These are phyloP conservation scores for Coniochaeta hoffmannii DNA, from an alignment of 2,329 filamentous ascomycete species.

Conservation along the genomic window DNA sequence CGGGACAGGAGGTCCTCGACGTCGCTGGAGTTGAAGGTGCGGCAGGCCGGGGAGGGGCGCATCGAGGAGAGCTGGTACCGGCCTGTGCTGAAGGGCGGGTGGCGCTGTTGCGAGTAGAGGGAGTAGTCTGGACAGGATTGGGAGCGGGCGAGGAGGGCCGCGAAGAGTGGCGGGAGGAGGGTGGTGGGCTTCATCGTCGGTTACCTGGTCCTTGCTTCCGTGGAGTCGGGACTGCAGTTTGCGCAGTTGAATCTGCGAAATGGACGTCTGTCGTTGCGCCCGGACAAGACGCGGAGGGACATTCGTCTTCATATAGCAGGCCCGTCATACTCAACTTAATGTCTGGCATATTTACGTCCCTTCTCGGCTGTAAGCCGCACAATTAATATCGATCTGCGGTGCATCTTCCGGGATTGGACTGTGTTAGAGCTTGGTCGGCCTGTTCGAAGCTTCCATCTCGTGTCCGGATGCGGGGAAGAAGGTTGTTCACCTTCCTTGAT, in stretches of 20 bases:
- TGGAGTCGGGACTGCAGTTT: not conserved
- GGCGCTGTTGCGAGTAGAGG: conserved; percentile 47
- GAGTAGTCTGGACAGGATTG: conserved; percentile 57
- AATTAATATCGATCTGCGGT: conserved; percentile 1
- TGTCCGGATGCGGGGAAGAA: not conserved
- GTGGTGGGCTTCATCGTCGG: not conserved
- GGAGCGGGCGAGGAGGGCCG: not conserved
- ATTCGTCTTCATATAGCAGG: not conserved
- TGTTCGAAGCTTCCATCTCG: too few relatives aligned
- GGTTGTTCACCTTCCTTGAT: not conserved
- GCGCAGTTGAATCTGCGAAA: not conserved
- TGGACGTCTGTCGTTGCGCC: not conserved
- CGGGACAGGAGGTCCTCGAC: conserved; percentile 71
- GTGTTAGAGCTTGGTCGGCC: not conserved
- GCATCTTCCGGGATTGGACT: not conserved
- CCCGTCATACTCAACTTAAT: not conserved
- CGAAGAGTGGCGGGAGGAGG: not conserved
- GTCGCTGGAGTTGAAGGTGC: conserved; percentile 69
- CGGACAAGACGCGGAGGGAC: not conserved
- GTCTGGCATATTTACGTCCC: not conserved
- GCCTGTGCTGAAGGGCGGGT: conserved; percentile 70
- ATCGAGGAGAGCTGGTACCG: conserved; percentile 72
- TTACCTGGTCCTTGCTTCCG: not conserved
- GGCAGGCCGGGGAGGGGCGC: conserved; percentile 66
- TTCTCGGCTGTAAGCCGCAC: conserved; percentile 1